Percentiles rank a stretch among this genome's conserved stretches.
Conservation (phyloP, 306 rosid species). For the Lathyrus aphaca region DNA sequence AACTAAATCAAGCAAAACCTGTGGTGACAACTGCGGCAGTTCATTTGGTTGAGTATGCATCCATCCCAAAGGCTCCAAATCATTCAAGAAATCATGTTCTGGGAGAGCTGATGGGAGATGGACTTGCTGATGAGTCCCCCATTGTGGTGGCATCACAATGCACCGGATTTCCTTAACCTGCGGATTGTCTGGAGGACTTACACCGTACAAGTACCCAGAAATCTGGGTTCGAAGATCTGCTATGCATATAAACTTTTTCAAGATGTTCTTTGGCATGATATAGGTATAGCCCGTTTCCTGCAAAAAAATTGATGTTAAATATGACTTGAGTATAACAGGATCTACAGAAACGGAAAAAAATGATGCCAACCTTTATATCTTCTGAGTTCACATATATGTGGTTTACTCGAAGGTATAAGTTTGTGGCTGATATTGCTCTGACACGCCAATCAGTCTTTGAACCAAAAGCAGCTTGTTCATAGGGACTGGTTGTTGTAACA, state of each 20-base stretch:
- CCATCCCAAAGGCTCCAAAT: conserved; percentile 99
- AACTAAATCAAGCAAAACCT: conserved; percentile 52
- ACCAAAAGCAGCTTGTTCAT: conserved; percentile 91
- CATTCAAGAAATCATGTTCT: conserved; percentile 94
- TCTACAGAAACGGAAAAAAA: conserved; percentile 17
- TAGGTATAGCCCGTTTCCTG: conserved; percentile 99
- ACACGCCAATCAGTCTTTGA: conserved; percentile 99
- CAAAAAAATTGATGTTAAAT: conserved; percentile 39
- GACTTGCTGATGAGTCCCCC: conserved; percentile 99
- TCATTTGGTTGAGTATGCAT: conserved; percentile 99
- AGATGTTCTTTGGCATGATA: conserved; percentile 95
- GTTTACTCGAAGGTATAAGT: conserved; percentile 94
- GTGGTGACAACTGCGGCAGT: conserved; percentile 97
- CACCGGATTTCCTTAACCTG: conserved; percentile 98
- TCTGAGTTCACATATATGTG: conserved; percentile 97
- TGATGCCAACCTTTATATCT: conserved; percentile 75
- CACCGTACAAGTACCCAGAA: conserved; percentile 91
- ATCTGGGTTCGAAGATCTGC: conserved; percentile 98
- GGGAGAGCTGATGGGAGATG: conserved; percentile 94
- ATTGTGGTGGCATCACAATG: conserved; percentile 96
- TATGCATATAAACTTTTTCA: conserved; percentile 95
- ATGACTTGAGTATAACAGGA: background rate
- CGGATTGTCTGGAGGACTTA: conserved; percentile 98
- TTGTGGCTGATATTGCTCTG: conserved; percentile 97
- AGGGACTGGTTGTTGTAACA: conserved; percentile 96